These are phyloP conservation scores for Scolecobasidium constrictum DNA, from an alignment of 2,329 filamentous ascomycete species.

Conservation along the genomic window DNA sequence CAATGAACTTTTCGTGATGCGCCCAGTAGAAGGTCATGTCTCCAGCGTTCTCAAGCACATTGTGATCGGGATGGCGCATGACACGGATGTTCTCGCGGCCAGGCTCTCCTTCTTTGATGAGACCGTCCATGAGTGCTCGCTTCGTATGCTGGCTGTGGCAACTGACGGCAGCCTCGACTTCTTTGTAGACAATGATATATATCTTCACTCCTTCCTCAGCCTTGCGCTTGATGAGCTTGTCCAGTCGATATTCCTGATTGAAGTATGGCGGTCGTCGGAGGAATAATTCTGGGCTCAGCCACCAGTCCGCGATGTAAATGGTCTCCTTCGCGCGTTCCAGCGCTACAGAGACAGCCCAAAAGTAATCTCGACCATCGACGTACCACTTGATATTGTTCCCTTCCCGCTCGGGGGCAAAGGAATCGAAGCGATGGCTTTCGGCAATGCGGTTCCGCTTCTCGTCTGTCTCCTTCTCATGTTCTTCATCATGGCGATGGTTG, in stretches of 20 bases:
- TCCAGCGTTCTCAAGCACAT: constrained; percentile 81
- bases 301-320: constrained; percentile 97
- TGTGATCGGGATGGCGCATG: constrained; percentile 90
- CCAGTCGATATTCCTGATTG: constrained; percentile 78
- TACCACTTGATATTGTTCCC: constrained; percentile 94
- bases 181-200: constrained; percentile 85
- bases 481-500: constrained; percentile 88
- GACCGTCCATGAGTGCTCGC: constrained; percentile 56
- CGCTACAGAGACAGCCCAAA: constrained; percentile 81
- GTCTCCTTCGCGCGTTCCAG: constrained; percentile 84
- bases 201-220: constrained; percentile 93
- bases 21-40: constrained; percentile 99
- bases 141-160: constrained; percentile 94
- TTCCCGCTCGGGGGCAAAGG: constrained; percentile 78
- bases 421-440: constrained; percentile 72
- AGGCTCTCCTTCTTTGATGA: constrained; percentile 72
- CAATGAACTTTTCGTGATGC: constrained; percentile 95
- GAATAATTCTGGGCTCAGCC: constrained; percentile 83
- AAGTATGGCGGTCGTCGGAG: constrained; percentile 71
- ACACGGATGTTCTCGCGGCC: constrained; percentile 83
- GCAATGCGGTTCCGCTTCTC: constrained; percentile 62
- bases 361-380: constrained; percentile 90
- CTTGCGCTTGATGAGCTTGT: constrained; percentile 74
- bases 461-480: constrained; percentile 77
- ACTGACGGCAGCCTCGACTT: constrained; percentile 52